Evolutionary conservation across 495 filamentous ascomycete genomes (phyloP), one percentile per base, ranked within the genome.

Genomic region (Hypoxylon perforatum): DNA sequence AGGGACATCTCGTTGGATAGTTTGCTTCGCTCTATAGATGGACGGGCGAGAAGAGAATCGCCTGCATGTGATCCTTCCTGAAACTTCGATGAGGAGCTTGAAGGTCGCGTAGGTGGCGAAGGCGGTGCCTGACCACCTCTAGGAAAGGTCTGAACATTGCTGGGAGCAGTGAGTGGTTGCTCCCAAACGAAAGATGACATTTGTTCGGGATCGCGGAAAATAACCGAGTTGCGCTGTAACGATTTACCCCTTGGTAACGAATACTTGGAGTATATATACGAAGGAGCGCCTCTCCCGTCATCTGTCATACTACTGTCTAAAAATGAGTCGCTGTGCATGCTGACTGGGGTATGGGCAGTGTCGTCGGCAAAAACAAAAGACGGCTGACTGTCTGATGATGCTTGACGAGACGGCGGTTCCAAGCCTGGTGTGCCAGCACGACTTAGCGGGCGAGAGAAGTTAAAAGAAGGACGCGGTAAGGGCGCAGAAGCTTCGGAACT

Each of bases 391-490:
- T 90, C 87, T 3, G 81, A 86, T 6, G 88, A 86, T 4, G 82
- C 75, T 57, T 89, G 84, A 15, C 86, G 81, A 19, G 77, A 81
- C 38, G 88, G 85, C 2, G 77, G 57, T 23, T 92, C 89, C 22
- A 85, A 61, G 9, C 78, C 87, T 12, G 91, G 84, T 46, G 85
- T 88, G 55, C 88, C 90, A 8, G 90, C 88, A 63, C 92, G 85
- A 76, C 95, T 97, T 25, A 95, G 66, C 2, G 95, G 95, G 6
- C 95, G 83, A 2, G 95, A 97, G 76, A 98, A 98, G 75, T 98
- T 99, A 73, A 94, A 94, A 1, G 90, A 84, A 1, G 92, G 91
- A 28, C 90, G 87, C 1, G 89, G 86, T 28, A 91, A 80, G 17
- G 68, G 77, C 51, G 75, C 75, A 42, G 85, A 86, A 30, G 85